Conservation (phyloP, 78 protist genomes). For the Emiliania huxleyi region DNA sequence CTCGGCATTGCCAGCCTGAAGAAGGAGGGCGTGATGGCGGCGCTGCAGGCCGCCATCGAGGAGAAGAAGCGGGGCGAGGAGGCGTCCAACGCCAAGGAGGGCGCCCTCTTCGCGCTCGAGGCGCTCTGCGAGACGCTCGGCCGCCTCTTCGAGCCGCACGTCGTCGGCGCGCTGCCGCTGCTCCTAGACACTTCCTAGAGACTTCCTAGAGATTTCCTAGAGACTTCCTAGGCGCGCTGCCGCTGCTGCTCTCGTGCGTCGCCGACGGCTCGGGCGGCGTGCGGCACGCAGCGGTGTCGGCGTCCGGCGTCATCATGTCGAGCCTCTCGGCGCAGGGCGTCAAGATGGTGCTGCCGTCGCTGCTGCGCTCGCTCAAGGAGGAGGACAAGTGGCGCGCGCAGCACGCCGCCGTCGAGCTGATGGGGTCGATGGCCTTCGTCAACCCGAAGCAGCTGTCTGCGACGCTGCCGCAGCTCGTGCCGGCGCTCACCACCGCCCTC, state of each 20-base stretch:
- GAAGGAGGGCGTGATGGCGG: constrained; percentile 51
- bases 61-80: constrained; percentile 40
- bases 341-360: constrained; percentile 83
- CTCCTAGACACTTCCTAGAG: no score
- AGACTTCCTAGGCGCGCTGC: constrained; percentile 72
- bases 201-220: no score
- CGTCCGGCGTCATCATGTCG: not conserved
- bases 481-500: constrained; percentile 68
- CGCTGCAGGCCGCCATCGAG: constrained; percentile 51
- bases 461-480: constrained; percentile 88
- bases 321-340: constrained; percentile 73
- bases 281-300: constrained; percentile 28
- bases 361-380: constrained; percentile 76
- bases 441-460: constrained; percentile 86
- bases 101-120: constrained; percentile 81
- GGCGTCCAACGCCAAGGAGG: constrained; percentile 66
- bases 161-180: constrained; percentile 58
- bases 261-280: constrained; percentile 24
- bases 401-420: constrained; percentile 49
- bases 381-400: constrained; percentile 82
- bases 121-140: constrained; percentile 69
- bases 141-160: constrained; percentile 91
- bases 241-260: constrained; percentile 6
- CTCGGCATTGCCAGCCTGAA: constrained; percentile 77
- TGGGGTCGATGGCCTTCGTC: constrained; percentile 92